Evolutionary conservation across 2,329 filamentous ascomycete species (phyloP), one percentile per base, ranked within the genome.

Genomic region (Verticillium nubilum): DNA sequence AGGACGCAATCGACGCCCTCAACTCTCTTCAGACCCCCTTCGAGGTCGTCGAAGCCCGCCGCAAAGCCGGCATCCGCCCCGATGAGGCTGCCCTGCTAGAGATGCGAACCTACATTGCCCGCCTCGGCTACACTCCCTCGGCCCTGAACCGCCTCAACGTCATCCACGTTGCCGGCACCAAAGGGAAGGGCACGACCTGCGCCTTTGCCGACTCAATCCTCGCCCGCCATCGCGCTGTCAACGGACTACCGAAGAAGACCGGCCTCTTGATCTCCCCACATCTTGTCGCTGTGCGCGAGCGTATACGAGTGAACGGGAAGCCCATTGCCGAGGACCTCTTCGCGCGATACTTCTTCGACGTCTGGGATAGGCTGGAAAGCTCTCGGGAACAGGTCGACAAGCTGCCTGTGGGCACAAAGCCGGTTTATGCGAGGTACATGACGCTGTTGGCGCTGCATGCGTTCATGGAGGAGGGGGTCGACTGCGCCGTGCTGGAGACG

Each of bases 21-120:
- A 98, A 98, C 74, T 89, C 91, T 52, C 86, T 98, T 56, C 95
- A 99, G 74, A 92, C 90, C 50, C 96, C 96, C 57, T 94, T 89
- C 70, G 85, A 89, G 55, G 83, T 92, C 57, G 84, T 97, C 19
- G 87, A 96, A 70, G 86, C 88, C 56, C 87, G 95, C 57, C 83
- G 86, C 58, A 90, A 90, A 71, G 89, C 88, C 19, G 90, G 91
- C 23, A 78, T 86, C 63, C 83, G 81, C 28, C 86, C 90, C 68
- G 90, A 95, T 73, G 80, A 85, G 61, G 79, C 80, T 59, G 58
- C 90, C 9, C 86, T 95, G 54, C 84, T 85, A 2, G 90, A 97
- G 73, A 96, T 96, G 86, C 81, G 86, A 64, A 83, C 86, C 61
- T 96, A 91, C 82, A 84, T 91, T 68, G 78, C 80, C 59, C 88